These are phyloP conservation scores for Fraxinus albicans DNA, from an alignment of 305 asterid genomes.

Conservation along the genomic window DNA sequence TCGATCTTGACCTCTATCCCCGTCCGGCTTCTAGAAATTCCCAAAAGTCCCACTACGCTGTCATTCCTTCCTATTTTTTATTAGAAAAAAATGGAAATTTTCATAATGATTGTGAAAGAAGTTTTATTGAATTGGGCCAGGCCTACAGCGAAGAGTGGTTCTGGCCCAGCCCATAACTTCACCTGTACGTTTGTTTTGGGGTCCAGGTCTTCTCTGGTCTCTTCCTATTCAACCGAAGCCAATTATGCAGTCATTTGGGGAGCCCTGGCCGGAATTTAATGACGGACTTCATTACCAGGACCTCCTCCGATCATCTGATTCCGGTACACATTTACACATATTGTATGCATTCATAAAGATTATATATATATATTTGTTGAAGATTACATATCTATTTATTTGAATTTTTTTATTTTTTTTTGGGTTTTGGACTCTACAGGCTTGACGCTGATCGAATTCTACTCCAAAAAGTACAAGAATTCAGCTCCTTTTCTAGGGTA, in stretches of 20 bases:
- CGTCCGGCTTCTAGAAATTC: too few species aligned
- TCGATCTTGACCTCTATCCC: too few species aligned
- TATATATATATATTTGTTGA: not conserved
- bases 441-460: slow-evolving; percentile 62
- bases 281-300: slow-evolving; percentile 76
- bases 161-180: not conserved
- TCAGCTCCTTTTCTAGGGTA: slow-evolving; percentile 92
- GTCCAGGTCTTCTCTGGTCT: not conserved
- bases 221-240: not conserved
- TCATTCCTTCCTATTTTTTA: too few species aligned
- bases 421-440: slow-evolving; percentile 39
- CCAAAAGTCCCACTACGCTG: too few species aligned
- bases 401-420: too few species aligned
- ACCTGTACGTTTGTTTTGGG: not conserved
- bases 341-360: not conserved
- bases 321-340: slow-evolving; percentile 41
- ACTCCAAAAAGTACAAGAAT: slow-evolving; percentile 58
- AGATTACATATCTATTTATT: not conserved
- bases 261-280: slow-evolving; percentile 81
- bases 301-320: slow-evolving; percentile 46
- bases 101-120: not conserved
- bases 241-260: slow-evolving; percentile 51
- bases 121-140: not conserved
- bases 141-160: not conserved
- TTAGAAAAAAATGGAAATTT: too few species aligned